phyloP scores from a whole-genome alignment of 495 filamentous ascomycete genomes.

The Evernia prunastri region DNA sequence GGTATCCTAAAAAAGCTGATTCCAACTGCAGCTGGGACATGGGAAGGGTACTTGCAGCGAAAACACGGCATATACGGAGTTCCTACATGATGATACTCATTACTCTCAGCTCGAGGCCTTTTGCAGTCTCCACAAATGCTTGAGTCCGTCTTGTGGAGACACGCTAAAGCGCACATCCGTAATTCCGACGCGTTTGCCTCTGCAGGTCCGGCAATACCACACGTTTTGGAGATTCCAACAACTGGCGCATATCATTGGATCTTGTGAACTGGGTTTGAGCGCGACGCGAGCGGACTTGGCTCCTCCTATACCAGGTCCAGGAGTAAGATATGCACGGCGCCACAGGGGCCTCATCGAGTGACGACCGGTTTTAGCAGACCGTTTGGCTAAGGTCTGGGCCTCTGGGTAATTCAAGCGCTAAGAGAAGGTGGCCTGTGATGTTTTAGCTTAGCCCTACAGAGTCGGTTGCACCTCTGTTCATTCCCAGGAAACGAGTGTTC shows the following conservation, averaged over 20 bases:
- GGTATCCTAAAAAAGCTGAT: not conserved
- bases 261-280: not conserved
- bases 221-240: not conserved
- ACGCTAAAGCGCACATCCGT: conserved; percentile 7
- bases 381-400: not conserved
- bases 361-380: not conserved
- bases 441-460: not conserved
- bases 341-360: not conserved
- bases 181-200: conserved; percentile 14
- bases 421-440: not conserved
- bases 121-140: not conserved
- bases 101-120: not conserved
- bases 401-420: not conserved
- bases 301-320: not conserved
- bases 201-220: conserved; percentile 1
- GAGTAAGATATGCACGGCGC: not conserved
- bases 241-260: not conserved
- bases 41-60: not conserved
- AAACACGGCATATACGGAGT: not conserved
- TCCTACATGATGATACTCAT: not conserved
- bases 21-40: not conserved
- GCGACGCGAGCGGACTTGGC: conserved; percentile 16
- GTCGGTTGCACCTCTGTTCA: not conserved
- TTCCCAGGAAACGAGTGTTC: not conserved
- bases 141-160: not conserved